Evolutionary conservation across 208 protist species (phyloP), one percentile per base, ranked within the genome.

Genomic region (Acanthamoeba castellanii): DNA sequence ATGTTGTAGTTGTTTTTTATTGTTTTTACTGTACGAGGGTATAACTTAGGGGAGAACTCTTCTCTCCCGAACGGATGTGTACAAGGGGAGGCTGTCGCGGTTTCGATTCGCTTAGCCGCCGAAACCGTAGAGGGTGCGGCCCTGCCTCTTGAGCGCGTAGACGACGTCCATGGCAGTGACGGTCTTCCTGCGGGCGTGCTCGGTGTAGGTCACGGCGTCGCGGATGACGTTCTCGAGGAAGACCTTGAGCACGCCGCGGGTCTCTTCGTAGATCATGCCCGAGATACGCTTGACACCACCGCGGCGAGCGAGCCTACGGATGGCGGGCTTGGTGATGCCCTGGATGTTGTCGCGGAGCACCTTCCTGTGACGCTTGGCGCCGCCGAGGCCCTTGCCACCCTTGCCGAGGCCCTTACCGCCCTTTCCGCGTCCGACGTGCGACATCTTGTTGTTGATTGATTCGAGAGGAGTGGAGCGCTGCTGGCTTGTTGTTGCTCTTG

Each of bases 81-180:
- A 13, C 45, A 34, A 72, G 50, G 59, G 59, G 59, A n/a, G 25
- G 59, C 59, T 66, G 8, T 66, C 32, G 9, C 4, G 14, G 1
- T 11, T 57, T 57, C 13, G 50, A 57, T 57, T 57, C 50, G 42
- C 47, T 98, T 98, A 98, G 84, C 95, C 96, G 70, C 97, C 98
- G 98, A 99, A 99, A 94, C 98, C 98, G 97, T 99, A 99, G 57
- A 99, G 97, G 84, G 98, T 99, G 94, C 98, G 96, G 87, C 98
- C 98, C 96, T 99, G 98, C 94, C 98, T 96, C 96, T 99, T 99
- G 93, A 99, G 98, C 0, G 98, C 98, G 95, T 99, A 99, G 68
- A 99, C 98, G 57, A 99, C 98, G 94, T 99, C 98, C 98, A 99
- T 98, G 66, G 98, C 98, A 57, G 98, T 99, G 30, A 99, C 98